These are phyloP conservation scores for Candida sp. DNA, from an alignment of 1,139 yeast genomes.

Conservation along the genomic window DNA sequence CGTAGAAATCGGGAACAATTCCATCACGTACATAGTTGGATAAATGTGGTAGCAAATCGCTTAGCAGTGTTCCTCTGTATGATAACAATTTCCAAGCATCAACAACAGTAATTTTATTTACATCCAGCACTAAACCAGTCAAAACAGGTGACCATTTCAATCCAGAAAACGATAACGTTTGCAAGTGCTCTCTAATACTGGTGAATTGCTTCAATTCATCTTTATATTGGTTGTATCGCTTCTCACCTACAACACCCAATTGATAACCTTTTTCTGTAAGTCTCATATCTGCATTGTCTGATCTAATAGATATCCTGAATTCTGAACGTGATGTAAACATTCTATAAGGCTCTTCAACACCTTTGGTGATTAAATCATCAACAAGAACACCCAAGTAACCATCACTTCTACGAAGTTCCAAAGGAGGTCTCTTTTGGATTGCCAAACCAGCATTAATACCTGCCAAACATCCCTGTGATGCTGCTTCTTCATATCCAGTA, in stretches of 20 bases:
- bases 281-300: slow-evolving; percentile 91
- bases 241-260: slow-evolving; percentile 64
- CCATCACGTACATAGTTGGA: slow-evolving; percentile 14
- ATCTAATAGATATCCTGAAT: slow-evolving; percentile 81
- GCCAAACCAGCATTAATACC: slow-evolving; percentile 88
- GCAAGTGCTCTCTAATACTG: slow-evolving; percentile 43
- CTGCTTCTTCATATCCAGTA: slow-evolving; percentile 99
- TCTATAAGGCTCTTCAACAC: slow-evolving; percentile 95
- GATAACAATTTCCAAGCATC: slow-evolving; percentile 47
- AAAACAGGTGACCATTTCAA: slow-evolving; percentile 58
- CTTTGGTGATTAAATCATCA: slow-evolving; percentile 93
- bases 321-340: slow-evolving; percentile 98
- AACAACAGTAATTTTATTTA: slow-evolving; percentile 26
- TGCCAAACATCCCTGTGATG: slow-evolving; percentile 93
- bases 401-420: slow-evolving; percentile 68
- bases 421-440: slow-evolving; percentile 34
- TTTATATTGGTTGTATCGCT: slow-evolving; percentile 51
- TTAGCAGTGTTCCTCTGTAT: slow-evolving; percentile 30
- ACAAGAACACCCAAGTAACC: slow-evolving; percentile 91
- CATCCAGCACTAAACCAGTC: slow-evolving; percentile 46
- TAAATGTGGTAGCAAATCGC: slow-evolving; percentile 31
- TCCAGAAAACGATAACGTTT: slow-evolving; percentile 46
- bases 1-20: slow-evolving; percentile 17
- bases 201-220: slow-evolving; percentile 47
- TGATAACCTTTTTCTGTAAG: slow-evolving; percentile 67